Conservation (phyloP, 129 eudicot genomes). For the Deinandra increscens region DNA sequence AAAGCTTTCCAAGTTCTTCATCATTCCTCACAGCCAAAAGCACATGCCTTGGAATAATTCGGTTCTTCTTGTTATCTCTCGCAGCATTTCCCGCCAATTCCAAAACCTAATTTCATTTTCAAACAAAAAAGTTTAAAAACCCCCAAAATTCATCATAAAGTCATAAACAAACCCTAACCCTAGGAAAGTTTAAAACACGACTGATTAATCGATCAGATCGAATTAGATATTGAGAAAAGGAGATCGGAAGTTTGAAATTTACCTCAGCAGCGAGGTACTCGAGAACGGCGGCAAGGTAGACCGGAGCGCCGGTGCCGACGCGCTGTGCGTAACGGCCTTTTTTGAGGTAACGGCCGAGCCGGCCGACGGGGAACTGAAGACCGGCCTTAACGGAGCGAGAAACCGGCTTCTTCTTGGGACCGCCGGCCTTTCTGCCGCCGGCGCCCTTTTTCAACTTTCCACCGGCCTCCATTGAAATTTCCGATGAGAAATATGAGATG, state of each 20-base stretch:
- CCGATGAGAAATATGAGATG: background rate
- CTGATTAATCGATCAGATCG: too few relatives aligned
- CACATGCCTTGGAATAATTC: conserved; percentile 55
- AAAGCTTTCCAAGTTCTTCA: conserved; percentile 55
- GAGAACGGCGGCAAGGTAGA: conserved; percentile 59
- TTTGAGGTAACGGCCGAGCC: conserved; percentile 55
- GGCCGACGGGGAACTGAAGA: conserved; percentile 63
- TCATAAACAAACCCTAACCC: background rate
- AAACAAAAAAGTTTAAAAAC: background rate
- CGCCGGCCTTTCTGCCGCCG: conserved; percentile 49
- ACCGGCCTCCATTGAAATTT: conserved; percentile 22
- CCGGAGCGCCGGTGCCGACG: conserved; percentile 59
- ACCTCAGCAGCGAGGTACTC: conserved; percentile 80
- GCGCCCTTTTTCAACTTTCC: conserved; percentile 45
- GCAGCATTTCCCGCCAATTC: conserved; percentile 77
- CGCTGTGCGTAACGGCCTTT: conserved; percentile 56
- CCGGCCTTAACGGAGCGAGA: conserved; percentile 63
- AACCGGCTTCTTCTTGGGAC: conserved; percentile 55
- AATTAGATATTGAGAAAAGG: background rate
- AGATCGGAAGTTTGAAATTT: background rate
- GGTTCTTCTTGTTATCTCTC: conserved; percentile 58
- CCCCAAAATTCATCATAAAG: background rate
- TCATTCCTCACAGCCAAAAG: conserved; percentile 65
- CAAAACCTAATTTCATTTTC: conserved; percentile 43
- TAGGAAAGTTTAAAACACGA: too few relatives aligned